Evolutionary conservation across 1,284 basidiomycete species (phyloP).

Genomic region (Veloporphyrellus conicus): DNA sequence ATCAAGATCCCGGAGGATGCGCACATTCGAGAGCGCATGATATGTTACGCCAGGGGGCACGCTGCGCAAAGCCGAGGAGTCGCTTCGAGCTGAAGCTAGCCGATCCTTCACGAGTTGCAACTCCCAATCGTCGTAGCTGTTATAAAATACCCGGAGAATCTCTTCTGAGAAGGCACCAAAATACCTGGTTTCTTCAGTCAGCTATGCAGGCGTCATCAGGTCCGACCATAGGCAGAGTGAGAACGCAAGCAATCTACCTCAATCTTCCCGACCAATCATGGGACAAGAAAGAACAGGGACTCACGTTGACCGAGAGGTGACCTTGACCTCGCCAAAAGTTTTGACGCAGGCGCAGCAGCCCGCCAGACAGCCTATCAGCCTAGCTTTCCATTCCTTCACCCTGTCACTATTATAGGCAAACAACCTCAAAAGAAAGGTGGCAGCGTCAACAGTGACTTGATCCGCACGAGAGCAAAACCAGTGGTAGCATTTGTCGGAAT

Average conservation of each 20-base stretch:
- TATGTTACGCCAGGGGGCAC: constrained; percentile 53
- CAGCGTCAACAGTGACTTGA: constrained; percentile 51
- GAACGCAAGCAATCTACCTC: constrained; percentile 8
- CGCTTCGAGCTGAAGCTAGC: constrained; percentile 32
- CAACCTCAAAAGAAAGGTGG: constrained; percentile 74
- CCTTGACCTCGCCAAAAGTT: constrained; percentile 60
- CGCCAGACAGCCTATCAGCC: constrained; percentile 52
- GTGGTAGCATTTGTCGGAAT: constrained; percentile 46
- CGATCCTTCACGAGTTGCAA: constrained; percentile 44
- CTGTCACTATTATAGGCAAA: constrained; percentile 68
- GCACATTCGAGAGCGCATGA: constrained; percentile 64
- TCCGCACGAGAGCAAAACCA: constrained; percentile 70
- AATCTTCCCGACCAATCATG: constrained; percentile 2
- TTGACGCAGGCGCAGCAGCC: constrained; percentile 67
- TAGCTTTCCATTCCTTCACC: constrained; percentile 61
- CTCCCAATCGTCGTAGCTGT: constrained; percentile 68
- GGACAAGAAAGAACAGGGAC: constrained; percentile 30
- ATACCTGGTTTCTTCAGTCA: constrained; percentile 46
- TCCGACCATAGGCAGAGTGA: constrained; percentile 6
- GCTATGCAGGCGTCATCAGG: constrained; percentile 8
- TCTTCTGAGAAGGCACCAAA: constrained; percentile 56
- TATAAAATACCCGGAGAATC: constrained; percentile 56
- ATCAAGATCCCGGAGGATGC: constrained; percentile 50
- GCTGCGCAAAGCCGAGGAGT: constrained; percentile 23
- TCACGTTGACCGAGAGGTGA: constrained; percentile 61